Evolutionary conservation across 1,284 basidiomycete genomes (phyloP).

Genomic region (Anthracocystis setariae): DNA sequence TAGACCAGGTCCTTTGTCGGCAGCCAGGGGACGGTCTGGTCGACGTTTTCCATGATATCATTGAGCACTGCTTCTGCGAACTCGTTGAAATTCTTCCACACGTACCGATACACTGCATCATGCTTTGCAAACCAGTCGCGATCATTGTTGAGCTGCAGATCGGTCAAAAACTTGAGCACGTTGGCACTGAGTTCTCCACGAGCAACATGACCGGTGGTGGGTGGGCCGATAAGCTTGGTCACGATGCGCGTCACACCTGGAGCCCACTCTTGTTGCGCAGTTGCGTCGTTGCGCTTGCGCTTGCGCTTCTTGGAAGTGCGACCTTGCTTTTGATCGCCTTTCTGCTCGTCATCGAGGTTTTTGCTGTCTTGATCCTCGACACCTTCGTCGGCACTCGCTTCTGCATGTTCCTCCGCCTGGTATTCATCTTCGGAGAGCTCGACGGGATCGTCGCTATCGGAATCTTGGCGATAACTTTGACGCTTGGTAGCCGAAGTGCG

Average conservation of each 20-base stretch:
- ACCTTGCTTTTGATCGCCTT: too few species aligned
- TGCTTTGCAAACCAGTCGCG: constrained; percentile 78
- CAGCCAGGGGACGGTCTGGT: constrained; percentile 81
- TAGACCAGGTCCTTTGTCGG: constrained; percentile 87
- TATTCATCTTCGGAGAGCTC: constrained; percentile 35
- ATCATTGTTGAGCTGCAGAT: constrained; percentile 80
- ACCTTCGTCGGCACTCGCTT: constrained; percentile 21
- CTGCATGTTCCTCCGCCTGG: constrained; percentile 11
- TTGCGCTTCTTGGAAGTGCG: constrained; percentile 19
- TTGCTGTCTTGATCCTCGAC: constrained; percentile 1
- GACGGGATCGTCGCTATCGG: constrained; percentile 14
- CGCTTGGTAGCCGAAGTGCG: constrained; percentile 24
- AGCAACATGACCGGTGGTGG: constrained; percentile 72
- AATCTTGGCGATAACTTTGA: constrained; percentile 32
- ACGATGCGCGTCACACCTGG: constrained; percentile 36
- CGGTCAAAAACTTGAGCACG: constrained; percentile 79
- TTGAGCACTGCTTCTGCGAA: constrained; percentile 79
- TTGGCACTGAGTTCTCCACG: constrained; percentile 86
- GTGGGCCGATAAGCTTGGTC: constrained; percentile 30
- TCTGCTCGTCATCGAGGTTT: constrained; percentile 4
- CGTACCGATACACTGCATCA: constrained; percentile 69
- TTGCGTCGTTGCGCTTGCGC: background rate
- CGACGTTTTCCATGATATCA: constrained; percentile 75
- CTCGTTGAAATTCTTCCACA: constrained; percentile 78
- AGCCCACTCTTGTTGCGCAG: constrained; percentile 11